Percentiles rank a stretch among this genome's conserved stretches.
These are phyloP conservation scores for Kazachstania kunashirensis DNA, from an alignment of 805 yeast genomes.

Conservation along the genomic window DNA sequence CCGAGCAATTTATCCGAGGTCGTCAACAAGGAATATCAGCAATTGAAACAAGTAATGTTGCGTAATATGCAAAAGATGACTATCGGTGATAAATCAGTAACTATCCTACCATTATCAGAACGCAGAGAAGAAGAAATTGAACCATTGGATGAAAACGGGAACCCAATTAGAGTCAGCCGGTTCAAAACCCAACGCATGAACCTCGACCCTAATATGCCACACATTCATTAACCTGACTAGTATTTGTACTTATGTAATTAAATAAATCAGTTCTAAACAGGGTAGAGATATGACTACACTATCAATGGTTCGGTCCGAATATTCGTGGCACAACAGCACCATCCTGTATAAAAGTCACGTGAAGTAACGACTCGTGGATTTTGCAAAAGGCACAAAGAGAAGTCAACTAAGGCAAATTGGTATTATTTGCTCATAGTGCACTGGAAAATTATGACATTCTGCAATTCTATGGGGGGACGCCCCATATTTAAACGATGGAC, in stretches of 20 bases:
- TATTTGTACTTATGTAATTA: too few species aligned
- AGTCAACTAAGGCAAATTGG: too few species aligned
- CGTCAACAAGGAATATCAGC: constrained; percentile 47
- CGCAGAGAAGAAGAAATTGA: constrained; percentile 50
- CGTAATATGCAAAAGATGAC: constrained; percentile 24
- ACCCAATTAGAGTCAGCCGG: constrained; percentile 51
- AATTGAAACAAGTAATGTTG: constrained; percentile 42
- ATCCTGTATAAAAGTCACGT: neutral
- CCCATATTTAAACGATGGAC: too few species aligned
- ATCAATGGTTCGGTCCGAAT: too few species aligned
- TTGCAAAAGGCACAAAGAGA: too few species aligned
- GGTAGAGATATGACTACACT: too few species aligned
- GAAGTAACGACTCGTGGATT: constrained; percentile 1
- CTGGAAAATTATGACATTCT: too few species aligned
- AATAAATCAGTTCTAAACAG: too few species aligned
- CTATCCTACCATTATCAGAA: constrained; percentile 11
- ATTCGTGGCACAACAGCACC: too few species aligned
- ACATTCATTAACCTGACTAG: neutral
- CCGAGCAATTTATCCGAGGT: constrained; percentile 36
- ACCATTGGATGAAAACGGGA: constrained; percentile 57
- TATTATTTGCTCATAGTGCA: too few species aligned
- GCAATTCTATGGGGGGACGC: too few species aligned
- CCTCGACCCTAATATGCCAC: neutral
- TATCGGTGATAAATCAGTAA: neutral
- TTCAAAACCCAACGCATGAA: constrained; percentile 47